phyloP scores from a whole-genome alignment of 2,329 filamentous ascomycete species.

The Colletotrichum nymphaeae region DNA sequence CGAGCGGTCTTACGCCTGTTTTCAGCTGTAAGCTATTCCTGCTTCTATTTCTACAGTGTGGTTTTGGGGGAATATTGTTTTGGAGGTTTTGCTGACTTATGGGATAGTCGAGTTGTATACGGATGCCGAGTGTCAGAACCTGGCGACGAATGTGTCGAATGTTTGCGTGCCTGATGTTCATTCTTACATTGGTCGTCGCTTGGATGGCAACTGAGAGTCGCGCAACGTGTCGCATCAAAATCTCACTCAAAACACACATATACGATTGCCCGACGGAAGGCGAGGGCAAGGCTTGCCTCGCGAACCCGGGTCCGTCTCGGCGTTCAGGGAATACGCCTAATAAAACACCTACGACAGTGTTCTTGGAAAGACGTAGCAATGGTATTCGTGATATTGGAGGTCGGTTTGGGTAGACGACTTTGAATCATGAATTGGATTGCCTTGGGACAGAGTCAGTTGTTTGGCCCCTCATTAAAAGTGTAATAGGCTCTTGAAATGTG shows the following conservation, averaged over 20 bases:
- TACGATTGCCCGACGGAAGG: too few species aligned
- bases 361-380: not conserved
- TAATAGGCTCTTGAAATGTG: not conserved
- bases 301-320: too few species aligned
- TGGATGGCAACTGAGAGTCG: slow-evolving; percentile 4
- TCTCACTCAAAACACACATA: too few species aligned
- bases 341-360: too few species aligned
- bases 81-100: not conserved
- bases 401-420: not conserved
- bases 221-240: not conserved
- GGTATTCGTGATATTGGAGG: not conserved
- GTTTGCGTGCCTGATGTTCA: slow-evolving; percentile 23
- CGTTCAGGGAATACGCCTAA: too few species aligned
- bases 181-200: slow-evolving; percentile 26
- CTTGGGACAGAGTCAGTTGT: not conserved
- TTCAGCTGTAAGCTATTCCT: slow-evolving; percentile 9
- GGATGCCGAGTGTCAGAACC: slow-evolving; percentile 11
- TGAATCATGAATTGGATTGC: not conserved
- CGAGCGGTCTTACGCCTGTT: not conserved
- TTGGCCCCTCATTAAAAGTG: not conserved
- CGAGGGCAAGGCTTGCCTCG: too few species aligned
- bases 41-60: not conserved
- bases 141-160: slow-evolving; percentile 17
- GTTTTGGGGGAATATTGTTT: too few species aligned
- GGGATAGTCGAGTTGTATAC: slow-evolving; percentile 20